Percentiles rank a stretch among this genome's conserved stretches.
These are phyloP conservation scores for Oryza australiensis DNA, from an alignment of 176 grass and related monocot species.

Conservation along the genomic window DNA sequence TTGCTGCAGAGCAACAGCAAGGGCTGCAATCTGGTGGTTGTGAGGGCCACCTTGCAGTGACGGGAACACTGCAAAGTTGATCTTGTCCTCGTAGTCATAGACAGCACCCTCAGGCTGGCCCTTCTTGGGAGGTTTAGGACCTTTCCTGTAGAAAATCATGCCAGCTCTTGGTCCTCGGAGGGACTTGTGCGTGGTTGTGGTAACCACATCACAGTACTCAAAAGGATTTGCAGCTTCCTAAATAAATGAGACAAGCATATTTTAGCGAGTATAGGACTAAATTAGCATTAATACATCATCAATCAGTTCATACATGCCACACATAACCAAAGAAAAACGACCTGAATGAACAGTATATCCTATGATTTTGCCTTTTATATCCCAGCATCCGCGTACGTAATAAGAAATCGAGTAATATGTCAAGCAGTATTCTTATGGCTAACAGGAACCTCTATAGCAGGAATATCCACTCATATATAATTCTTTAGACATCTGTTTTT, in stretches of 20 bases:
- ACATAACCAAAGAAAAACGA: not conserved
- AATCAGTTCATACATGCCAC: not conserved
- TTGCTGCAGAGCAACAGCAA: slow-evolving; percentile 92
- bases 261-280: not conserved
- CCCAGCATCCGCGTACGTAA: not conserved
- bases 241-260: not conserved
- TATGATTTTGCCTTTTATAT: not conserved
- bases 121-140: slow-evolving; percentile 95
- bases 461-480: not conserved
- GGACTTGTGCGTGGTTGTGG: slow-evolving; percentile 95
- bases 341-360: not conserved
- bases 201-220: slow-evolving; percentile 91
- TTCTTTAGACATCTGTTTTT: not conserved
- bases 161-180: slow-evolving; percentile 90
- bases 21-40: slow-evolving; percentile 97
- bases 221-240: slow-evolving; percentile 98
- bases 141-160: slow-evolving; percentile 99
- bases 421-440: not conserved
- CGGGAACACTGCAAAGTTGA: slow-evolving; percentile 97
- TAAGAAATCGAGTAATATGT: not conserved
- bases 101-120: slow-evolving; percentile 89
- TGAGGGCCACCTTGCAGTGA: slow-evolving; percentile 98
- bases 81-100: slow-evolving; percentile 92
- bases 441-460: not conserved
- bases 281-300: not conserved